These are phyloP conservation scores for Pseudogymnoascus sp. DNA, from an alignment of 2,329 filamentous ascomycete species.

Conservation along the genomic window DNA sequence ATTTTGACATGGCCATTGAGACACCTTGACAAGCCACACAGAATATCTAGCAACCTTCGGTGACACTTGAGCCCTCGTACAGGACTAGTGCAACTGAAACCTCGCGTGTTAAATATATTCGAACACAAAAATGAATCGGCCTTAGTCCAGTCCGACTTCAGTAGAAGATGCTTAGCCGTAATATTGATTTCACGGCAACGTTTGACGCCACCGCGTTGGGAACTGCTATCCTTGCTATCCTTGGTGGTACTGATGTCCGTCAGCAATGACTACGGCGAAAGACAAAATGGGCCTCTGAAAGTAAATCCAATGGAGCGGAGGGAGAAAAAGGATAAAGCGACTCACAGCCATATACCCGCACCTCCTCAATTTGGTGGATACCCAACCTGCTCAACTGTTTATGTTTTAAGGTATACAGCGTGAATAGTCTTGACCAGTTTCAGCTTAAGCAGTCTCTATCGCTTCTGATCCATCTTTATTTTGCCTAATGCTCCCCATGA, in stretches of 20 bases:
- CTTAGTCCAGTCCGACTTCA: background rate
- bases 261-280: slow-evolving; percentile 19
- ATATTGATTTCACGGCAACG: background rate
- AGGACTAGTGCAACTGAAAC: background rate
- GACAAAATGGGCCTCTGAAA: slow-evolving; percentile 23
- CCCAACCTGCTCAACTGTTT: slow-evolving; percentile 36
- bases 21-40: background rate
- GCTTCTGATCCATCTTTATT: slow-evolving; percentile 38
- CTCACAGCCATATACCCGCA: slow-evolving; percentile 37
- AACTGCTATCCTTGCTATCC: background rate
- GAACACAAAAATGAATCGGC: background rate
- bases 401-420: slow-evolving; percentile 39
- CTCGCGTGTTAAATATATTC: background rate
- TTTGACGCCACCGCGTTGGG: background rate
- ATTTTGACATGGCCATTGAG: background rate
- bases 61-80: background rate
- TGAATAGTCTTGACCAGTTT: slow-evolving; percentile 28
- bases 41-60: background rate
- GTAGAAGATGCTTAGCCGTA: background rate
- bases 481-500: slow-evolving; percentile 22
- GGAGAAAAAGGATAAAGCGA: slow-evolving; percentile 19
- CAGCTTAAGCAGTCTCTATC: slow-evolving; percentile 29
- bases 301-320: background rate
- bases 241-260: background rate
- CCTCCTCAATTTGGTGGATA: slow-evolving; percentile 42